Evolutionary conservation across 2,329 filamentous ascomycete genomes (phyloP).

Genomic region (Sporothrix dimorphospora): DNA sequence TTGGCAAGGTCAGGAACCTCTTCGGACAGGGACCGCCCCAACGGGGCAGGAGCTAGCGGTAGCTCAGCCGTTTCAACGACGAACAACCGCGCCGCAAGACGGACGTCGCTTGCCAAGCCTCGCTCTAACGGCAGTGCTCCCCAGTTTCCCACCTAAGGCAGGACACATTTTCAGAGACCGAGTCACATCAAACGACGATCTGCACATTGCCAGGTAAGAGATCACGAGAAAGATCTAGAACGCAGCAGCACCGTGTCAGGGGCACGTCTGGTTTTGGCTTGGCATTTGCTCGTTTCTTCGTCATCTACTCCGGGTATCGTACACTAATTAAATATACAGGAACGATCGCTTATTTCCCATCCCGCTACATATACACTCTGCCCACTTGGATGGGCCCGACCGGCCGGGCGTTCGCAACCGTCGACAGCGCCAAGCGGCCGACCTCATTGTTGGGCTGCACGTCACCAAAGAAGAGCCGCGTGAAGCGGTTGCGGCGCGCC

Average conservation of each 20-base stretch:
- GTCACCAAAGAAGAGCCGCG: conserved; percentile 19
- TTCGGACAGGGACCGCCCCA: not conserved
- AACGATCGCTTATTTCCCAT: not conserved
- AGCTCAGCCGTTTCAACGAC: not conserved
- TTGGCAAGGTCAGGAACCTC: not conserved
- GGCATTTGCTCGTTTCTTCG: not conserved
- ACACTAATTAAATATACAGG: not conserved
- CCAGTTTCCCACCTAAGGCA: not conserved
- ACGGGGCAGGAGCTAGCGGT: conserved; percentile 1
- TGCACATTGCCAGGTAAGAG: not conserved
- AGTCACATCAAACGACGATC: conserved; percentile 1
- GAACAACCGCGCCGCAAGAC: not conserved
- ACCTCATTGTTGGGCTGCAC: not conserved
- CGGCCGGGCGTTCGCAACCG: not conserved
- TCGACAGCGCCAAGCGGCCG: conserved; percentile 18
- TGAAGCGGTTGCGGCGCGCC: not conserved
- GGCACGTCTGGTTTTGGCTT: not conserved
- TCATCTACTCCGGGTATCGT: not conserved
- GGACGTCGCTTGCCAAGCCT: conserved; percentile 14
- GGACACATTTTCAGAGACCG: not conserved
- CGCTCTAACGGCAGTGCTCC: not conserved
- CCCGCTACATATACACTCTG: not conserved
- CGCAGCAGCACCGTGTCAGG: not conserved
- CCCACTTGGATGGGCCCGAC: conserved; percentile 13
- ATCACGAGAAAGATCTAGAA: no score